Evolutionary conservation across 352 stramenopile genomes (phyloP).

Genomic region (Phytophthora palmivora): DNA sequence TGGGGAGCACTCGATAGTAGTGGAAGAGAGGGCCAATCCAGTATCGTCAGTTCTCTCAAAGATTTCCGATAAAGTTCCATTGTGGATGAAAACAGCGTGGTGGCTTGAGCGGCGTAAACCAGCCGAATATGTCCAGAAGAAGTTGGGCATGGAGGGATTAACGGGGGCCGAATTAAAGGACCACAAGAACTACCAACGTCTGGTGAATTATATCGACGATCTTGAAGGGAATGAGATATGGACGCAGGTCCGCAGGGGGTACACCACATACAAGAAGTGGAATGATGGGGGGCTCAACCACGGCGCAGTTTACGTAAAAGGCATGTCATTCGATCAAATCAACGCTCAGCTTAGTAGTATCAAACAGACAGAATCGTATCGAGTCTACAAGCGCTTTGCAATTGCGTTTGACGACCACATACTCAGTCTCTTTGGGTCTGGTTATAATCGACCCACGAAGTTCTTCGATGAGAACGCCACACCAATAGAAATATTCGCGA

Average conservation of each 20-base stretch:
- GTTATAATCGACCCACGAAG: not conserved
- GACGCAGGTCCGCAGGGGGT: not conserved
- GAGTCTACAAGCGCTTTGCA: slow-evolving; percentile 1
- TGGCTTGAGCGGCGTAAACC: not conserved
- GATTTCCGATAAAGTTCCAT: not conserved
- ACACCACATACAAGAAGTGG: not conserved
- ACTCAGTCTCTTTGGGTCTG: not conserved
- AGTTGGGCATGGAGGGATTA: not conserved
- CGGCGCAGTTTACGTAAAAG: no score
- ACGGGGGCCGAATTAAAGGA: not conserved
- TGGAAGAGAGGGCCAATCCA: not conserved
- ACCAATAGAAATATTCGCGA: not conserved
- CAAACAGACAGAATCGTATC: not conserved
- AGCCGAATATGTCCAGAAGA: not conserved
- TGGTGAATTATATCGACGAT: not conserved
- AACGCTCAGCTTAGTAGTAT: not conserved
- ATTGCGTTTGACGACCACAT: not conserved
- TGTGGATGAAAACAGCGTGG: not conserved
- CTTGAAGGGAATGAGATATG: not conserved
- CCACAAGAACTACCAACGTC: not conserved
- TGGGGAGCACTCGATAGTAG: not conserved
- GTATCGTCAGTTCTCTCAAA: not conserved
- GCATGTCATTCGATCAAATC: not conserved
- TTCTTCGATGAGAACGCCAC: not conserved
- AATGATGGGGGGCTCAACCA: not conserved